Conservation (phyloP, 805 yeast genomes). For the Teunomyces aglyptinius region DNA sequence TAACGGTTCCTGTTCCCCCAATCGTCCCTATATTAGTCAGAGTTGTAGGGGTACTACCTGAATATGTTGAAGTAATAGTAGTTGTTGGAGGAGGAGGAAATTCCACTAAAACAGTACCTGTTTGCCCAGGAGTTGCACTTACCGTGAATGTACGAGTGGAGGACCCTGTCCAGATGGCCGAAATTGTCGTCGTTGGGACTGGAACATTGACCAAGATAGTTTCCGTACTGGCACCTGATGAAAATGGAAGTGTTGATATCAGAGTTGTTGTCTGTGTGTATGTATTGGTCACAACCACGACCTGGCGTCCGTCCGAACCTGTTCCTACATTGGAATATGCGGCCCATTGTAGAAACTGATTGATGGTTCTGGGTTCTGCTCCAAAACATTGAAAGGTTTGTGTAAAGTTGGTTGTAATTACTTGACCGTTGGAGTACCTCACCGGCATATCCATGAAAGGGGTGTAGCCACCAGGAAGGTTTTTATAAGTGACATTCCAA, state of each 20-base stretch:
- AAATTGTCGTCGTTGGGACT: conserved; percentile 5
- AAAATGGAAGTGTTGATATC: conserved; percentile 13
- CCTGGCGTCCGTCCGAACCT: conserved; percentile 6
- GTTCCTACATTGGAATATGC: background rate
- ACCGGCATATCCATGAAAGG: conserved; percentile 12
- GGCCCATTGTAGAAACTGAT: background rate
- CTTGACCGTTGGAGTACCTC: background rate
- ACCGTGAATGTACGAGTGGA: conserved; percentile 11
- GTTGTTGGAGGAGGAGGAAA: conserved; percentile 17
- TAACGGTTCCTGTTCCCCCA: no score
- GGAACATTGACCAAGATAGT: conserved; percentile 10
- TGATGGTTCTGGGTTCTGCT: background rate
- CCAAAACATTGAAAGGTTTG: background rate
- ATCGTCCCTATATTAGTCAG: no score
- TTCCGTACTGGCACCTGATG: background rate
- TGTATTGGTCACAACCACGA: conserved; percentile 8
- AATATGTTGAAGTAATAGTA: conserved; percentile 2
- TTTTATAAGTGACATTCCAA: conserved; percentile 10
- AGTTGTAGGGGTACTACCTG: no score
- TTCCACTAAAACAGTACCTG: conserved; percentile 21
- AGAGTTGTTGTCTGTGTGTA: conserved; percentile 15
- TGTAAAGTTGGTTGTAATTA: background rate
- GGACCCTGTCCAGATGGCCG: conserved; percentile 12
- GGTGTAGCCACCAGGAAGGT: conserved; percentile 27
- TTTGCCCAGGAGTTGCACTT: conserved; percentile 15